phyloP scores from a whole-genome alignment of 2,329 filamentous ascomycete genomes.

The Trichophyton verrucosum region DNA sequence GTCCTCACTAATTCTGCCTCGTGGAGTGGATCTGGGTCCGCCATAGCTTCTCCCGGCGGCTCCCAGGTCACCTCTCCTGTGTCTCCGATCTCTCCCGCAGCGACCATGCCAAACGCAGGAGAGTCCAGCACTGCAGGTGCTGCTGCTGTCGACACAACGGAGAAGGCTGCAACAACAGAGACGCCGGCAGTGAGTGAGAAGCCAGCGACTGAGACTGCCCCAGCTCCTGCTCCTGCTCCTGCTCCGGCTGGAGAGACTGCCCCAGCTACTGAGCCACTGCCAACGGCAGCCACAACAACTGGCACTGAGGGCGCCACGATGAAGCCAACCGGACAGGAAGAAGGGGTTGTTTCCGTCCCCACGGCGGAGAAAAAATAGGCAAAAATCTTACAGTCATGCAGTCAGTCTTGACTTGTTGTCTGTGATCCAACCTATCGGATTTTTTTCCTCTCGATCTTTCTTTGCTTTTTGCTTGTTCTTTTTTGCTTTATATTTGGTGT shows the following conservation, averaged over 20 bases:
- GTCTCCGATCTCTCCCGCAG: constrained; percentile 1
- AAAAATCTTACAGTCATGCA: background rate
- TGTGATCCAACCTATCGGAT: too few species aligned
- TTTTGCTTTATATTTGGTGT: too few species aligned
- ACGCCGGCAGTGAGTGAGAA: background rate
- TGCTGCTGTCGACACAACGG: background rate
- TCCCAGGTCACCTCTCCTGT: constrained; percentile 5
- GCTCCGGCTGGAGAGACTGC: background rate
- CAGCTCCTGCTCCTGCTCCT: background rate
- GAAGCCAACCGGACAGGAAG: constrained; percentile 1
- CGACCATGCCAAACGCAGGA: background rate
- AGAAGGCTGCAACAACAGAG: background rate
- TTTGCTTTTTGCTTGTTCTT: background rate
- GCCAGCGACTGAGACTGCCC: background rate
- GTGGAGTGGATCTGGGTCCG: background rate
- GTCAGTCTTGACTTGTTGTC: too few species aligned
- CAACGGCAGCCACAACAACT: background rate
- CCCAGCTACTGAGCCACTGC: background rate
- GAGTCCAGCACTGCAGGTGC: background rate
- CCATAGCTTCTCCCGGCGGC: background rate
- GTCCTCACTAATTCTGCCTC: constrained; percentile 3
- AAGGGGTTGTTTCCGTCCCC: background rate
- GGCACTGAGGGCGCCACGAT: background rate
- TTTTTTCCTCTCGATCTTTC: background rate
- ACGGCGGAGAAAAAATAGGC: background rate